These are phyloP conservation scores for Leccinum arenicola DNA, from an alignment of 768 basidiomycete genomes.

Conservation along the genomic window DNA sequence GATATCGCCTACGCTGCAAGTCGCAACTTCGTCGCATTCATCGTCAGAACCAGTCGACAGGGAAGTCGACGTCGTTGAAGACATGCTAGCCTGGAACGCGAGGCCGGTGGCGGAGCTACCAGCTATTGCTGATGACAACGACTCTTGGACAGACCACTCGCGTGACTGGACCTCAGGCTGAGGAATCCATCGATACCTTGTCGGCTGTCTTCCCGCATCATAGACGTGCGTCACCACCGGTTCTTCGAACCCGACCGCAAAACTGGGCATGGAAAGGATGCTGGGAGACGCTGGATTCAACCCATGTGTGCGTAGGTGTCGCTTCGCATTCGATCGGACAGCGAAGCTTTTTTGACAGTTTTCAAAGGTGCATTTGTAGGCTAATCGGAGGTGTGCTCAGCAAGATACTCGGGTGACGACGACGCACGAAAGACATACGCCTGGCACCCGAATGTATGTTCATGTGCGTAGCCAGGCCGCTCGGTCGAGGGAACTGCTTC, in stretches of 20 bases:
- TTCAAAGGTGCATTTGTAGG: conserved; percentile 49
- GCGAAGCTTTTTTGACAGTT: conserved; percentile 68
- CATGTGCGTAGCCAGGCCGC: conserved; percentile 52
- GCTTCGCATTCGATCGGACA: conserved; percentile 78
- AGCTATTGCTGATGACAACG: conserved; percentile 14
- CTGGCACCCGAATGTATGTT: conserved; percentile 51
- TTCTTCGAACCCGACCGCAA: conserved; percentile 43
- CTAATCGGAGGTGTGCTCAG: conserved; percentile 11
- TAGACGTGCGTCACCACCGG: conserved; percentile 45
- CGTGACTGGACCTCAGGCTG: conserved; percentile 37
- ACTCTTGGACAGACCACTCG: conserved; percentile 25
- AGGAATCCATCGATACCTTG: conserved; percentile 40
- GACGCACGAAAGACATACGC: conserved; percentile 34
- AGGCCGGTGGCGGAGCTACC: conserved; percentile 28
- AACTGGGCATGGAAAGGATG: conserved; percentile 22
- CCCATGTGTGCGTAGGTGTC: conserved; percentile 76
- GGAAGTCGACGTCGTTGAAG: conserved; percentile 34
- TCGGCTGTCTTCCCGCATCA: conserved; percentile 35
- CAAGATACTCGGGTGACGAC: neutral
- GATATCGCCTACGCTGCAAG: conserved; percentile 25
- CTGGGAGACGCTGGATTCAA: conserved; percentile 33
- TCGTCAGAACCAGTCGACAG: conserved; percentile 32
- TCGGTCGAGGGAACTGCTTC: conserved; percentile 49
- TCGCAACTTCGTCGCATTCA: conserved; percentile 34
- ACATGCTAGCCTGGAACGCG: conserved; percentile 35